Conservation (phyloP, 1,139 yeast species). For the Suhomyces atakaporum region DNA sequence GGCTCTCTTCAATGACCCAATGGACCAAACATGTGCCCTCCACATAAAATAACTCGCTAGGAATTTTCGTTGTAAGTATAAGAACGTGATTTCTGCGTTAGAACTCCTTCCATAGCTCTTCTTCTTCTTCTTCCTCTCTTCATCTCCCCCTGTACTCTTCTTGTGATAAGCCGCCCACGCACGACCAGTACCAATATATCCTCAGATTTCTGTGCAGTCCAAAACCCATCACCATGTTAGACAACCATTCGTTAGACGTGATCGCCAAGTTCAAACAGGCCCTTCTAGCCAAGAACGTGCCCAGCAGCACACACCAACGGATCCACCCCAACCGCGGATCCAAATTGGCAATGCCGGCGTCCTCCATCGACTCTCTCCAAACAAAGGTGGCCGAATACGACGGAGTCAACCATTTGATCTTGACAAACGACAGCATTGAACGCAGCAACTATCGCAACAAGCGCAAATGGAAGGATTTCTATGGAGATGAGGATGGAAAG, state of each 20-base stretch:
- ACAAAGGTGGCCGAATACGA: slow-evolving; percentile 45
- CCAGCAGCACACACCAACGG: slow-evolving; percentile 8
- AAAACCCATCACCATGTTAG: slow-evolving; percentile 34
- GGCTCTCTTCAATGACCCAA: too few relatives aligned
- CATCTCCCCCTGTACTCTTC: too few relatives aligned
- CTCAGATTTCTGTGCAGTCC: not conserved
- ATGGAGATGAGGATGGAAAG: slow-evolving; percentile 18
- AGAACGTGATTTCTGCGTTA: too few relatives aligned
- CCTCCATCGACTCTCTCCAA: slow-evolving; percentile 26
- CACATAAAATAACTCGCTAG: too few relatives aligned
- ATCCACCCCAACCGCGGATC: slow-evolving; percentile 39
- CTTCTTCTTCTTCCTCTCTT: too few relatives aligned
- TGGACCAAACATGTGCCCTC: too few relatives aligned
- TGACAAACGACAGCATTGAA: slow-evolving; percentile 40
- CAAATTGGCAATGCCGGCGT: slow-evolving; percentile 27
- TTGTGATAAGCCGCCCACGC: too few relatives aligned
- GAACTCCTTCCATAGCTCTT: too few relatives aligned
- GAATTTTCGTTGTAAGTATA: too few relatives aligned
- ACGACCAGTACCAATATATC: too few relatives aligned
- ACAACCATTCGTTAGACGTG: slow-evolving; percentile 41
- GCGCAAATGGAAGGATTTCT: slow-evolving; percentile 40
- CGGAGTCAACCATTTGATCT: slow-evolving; percentile 43
- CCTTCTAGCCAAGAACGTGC: slow-evolving; percentile 23
- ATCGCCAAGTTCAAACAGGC: slow-evolving; percentile 45
- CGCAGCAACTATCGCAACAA: slow-evolving; percentile 30